Base-by-base conservation (phyloP, 2,329 filamentous ascomycete species). In the Zalaria obscura region DNA sequence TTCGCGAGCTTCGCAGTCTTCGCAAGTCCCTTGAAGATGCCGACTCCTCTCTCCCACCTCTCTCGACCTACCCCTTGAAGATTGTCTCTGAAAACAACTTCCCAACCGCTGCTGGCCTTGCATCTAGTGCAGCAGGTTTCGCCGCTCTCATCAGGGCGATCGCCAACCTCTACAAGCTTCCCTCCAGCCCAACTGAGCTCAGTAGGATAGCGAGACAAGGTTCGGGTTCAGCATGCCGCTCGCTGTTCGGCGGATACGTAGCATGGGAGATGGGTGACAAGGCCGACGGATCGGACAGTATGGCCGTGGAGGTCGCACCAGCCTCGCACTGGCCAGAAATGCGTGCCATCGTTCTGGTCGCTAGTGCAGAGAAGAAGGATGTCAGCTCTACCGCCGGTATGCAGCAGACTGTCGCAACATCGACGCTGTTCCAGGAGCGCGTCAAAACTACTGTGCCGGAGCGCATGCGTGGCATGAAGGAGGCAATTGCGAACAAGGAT, bases 51-150 rank as follows among this genome's bases (percentile, higher is more conserved):
- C 73, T 94, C n/a, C 86, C 89, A 35, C 85, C 83, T 62, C 77
- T 98, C 43, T 83, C 86, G 7, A 59, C 70, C 40, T 70, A 83
- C 55, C 78, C 83, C 29, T 76, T 98, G 47, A 83, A 80, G 53
- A 80, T 98, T 50, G 87, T 95, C 43, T 91, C 84, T 43, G 83
- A 91, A 68, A 98, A 98, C 74, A 98, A 98, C 73, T 98, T 98
- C 73, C 91, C 91, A 48, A 98, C 91, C 2, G 91, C 91, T 26
- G 91, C 91, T 4, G 91, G 91, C 5, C 78, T 98, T 27, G 75
- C 75, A 34, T 72, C 69, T 50, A 70, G 68, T 25, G 76, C 75
- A n/a, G 75, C 76, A n/a, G 76, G 76, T 25, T 77, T 80, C 51
- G 76, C 76, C 31, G 75, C 76, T 8, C 65, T 79, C 1, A 73